These are phyloP conservation scores for Thyridium curvatum DNA, from an alignment of 2,329 filamentous ascomycete species.

Conservation along the genomic window DNA sequence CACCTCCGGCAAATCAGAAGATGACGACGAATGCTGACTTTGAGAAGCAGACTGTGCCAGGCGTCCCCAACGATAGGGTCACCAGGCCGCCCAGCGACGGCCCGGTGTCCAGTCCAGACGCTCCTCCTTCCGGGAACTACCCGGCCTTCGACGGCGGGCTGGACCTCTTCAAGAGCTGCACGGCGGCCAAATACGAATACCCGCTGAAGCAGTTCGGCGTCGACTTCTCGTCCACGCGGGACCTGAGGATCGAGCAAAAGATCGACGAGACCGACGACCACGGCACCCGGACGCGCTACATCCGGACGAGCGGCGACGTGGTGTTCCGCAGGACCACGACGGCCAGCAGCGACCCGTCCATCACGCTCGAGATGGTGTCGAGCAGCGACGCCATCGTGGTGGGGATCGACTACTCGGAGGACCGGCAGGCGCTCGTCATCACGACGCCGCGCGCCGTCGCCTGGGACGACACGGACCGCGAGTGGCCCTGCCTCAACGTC, in stretches of 20 bases:
- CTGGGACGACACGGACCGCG: constrained; percentile 12
- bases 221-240: constrained; percentile 25
- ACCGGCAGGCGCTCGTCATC: constrained; percentile 30
- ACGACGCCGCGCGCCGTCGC: constrained; percentile 27
- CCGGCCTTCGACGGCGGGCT: constrained; percentile 16
- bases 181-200: constrained; percentile 18
- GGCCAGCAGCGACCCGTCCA: constrained; percentile 24
- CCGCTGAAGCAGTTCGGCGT: constrained; percentile 22
- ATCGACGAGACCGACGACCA: constrained; percentile 11
- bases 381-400: constrained; percentile 35
- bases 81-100: neutral
- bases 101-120: constrained; percentile 8
- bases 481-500: constrained; percentile 40
- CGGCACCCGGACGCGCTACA: constrained; percentile 15
- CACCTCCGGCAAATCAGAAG: too few species aligned
- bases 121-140: constrained; percentile 14
- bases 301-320: constrained; percentile 38
- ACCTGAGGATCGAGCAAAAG: constrained; percentile 33
- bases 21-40: too few species aligned
- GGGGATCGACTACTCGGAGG: constrained; percentile 22
- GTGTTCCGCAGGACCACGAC: constrained; percentile 30
- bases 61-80: constrained; percentile 3
- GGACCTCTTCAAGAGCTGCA: constrained; percentile 12
- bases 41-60: too few species aligned
- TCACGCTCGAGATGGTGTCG: constrained; percentile 37